Evolutionary conservation across 352 stramenopile genomes (phyloP), one percentile per base, ranked within the genome.

Genomic region (Aphanomyces stellatus): DNA sequence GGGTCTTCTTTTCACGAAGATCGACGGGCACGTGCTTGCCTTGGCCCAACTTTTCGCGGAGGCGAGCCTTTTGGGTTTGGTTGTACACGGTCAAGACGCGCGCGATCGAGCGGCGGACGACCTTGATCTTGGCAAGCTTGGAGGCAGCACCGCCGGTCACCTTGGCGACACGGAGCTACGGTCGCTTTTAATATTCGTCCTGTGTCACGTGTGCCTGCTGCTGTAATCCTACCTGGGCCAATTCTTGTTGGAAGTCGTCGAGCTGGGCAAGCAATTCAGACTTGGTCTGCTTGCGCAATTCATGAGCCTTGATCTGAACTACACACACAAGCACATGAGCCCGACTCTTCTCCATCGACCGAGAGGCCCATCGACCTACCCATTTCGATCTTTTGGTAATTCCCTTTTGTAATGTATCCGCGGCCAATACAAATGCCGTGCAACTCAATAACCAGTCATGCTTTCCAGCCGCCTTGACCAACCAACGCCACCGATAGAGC

Each of bases 81-180:
- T 99, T 99, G 95, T 99, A 98, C 49, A 99, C 96, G 65, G 98
- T 99, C 67, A 99, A 85, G 43, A 99, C 91, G 72, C 98, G 96
- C 41, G 98, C 98, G 76, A 99, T 99, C 67, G 90, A 96, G 81
- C 99, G 99, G 83, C 98, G 97, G 24, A 99, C 97, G 41, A 93
- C 81, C 75, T 97, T 96, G 84, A 99, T 99, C 88, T 99, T 99
- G 77, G 95, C 92, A 69, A 99, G 95, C 91, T 99, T 99, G 49
- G 95, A 98, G 62, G 96, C 96, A 35, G 97, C 96, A 62, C 97
- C 97, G 69, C 97, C 96, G 49, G 98, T 99, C 51, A 99, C 96
- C 90, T 99, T 98, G 72, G 96, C 95, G 59, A 99, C 97, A 74
- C 97, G 93, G 70, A 99, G 92, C 81, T 97, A 66, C 40, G 46